Base-by-base conservation (phyloP, 208 protist species). In the Trypanosoma boissoni region DNA sequence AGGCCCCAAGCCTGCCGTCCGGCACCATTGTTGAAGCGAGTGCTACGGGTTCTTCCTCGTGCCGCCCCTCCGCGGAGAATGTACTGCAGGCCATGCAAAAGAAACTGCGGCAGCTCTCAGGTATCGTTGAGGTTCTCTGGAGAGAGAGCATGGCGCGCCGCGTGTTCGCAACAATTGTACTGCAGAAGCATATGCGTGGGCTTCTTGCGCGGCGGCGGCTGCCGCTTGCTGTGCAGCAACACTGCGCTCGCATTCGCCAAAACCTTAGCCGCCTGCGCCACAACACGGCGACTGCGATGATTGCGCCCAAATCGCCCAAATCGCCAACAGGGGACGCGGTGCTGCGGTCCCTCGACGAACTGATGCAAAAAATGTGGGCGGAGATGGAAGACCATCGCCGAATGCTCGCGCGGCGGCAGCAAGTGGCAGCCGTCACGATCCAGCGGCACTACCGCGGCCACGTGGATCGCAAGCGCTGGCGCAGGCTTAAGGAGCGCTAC, bases 381-480 rank as follows among this genome's bases (percentile, higher is more conserved):
- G 83, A 92, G 48, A 64, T 95, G 10, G 74, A 78, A 34, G 78
- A 81, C 34, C 82, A 78, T 64, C 62, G 79, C 37, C 58, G 50
- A 18, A 76, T 92, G 53, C 42, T 68, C 12, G 62, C 62, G 20
- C 70, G 71, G 12, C 72, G 78, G 64, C 73, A 76, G 63, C 64
- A 65, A 8, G 69, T 67, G 2, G 85, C 88, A 1, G 88, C 85
- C 14, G 29, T 83, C 3, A 76, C 72, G 27, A 92, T 95, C 50
- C 88, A 95, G 68, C 77, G 78, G 7, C 48, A 85, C 61, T 92
- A 82, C 64, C 79, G 88, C 51, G 86, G 81, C 23, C 77, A 84
- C 61, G 24, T 53, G 4, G 88, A 73, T 24, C 69, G 88, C 5
- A 72, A 62, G 27, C 43, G 75, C 42, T 87, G 80, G 71, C 44